These are phyloP conservation scores for Tolypocladium nubicola DNA, from an alignment of 2,329 filamentous ascomycete species.

Conservation along the genomic window DNA sequence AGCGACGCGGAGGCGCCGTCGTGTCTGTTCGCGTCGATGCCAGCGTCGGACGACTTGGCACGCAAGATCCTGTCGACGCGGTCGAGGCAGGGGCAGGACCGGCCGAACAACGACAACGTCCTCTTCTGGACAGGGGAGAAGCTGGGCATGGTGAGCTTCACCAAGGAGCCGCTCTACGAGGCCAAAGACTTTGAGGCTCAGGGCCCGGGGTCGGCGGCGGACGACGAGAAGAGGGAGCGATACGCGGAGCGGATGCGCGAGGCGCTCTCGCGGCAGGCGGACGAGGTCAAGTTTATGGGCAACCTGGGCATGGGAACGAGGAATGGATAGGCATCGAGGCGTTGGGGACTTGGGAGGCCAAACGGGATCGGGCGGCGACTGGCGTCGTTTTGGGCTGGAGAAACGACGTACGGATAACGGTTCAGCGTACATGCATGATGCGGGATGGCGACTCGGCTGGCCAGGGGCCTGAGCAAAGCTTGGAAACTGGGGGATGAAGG, in stretches of 20 bases:
- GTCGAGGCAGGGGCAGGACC: slow-evolving; percentile 19
- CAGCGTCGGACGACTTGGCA: slow-evolving; percentile 59
- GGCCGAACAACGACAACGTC: slow-evolving; percentile 53
- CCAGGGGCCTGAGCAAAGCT: neutral
- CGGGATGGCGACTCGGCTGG: neutral
- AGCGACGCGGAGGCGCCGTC: slow-evolving; percentile 34
- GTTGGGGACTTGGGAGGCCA: neutral
- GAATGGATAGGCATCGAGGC: neutral
- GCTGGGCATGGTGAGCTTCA: slow-evolving; percentile 62
- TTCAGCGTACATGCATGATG: neutral
- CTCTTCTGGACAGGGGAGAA: slow-evolving; percentile 83
- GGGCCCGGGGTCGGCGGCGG: slow-evolving; percentile 31
- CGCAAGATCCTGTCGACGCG: slow-evolving; percentile 64
- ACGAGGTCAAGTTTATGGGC: slow-evolving; percentile 66
- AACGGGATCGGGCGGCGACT: neutral
- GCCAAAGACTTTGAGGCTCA: slow-evolving; percentile 40
- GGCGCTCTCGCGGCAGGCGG: slow-evolving; percentile 66
- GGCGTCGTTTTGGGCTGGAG: neutral
- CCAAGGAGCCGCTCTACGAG: slow-evolving; percentile 36
- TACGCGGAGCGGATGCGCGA: slow-evolving; percentile 65
- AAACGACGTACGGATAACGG: neutral
- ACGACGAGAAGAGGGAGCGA: slow-evolving; percentile 42
- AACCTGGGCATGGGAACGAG: slow-evolving; percentile 36
- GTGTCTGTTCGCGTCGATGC: slow-evolving; percentile 41
- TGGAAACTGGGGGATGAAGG: neutral